These are phyloP conservation scores for Pistacia integerrima DNA, from an alignment of 345 rosid species.

Conservation along the genomic window DNA sequence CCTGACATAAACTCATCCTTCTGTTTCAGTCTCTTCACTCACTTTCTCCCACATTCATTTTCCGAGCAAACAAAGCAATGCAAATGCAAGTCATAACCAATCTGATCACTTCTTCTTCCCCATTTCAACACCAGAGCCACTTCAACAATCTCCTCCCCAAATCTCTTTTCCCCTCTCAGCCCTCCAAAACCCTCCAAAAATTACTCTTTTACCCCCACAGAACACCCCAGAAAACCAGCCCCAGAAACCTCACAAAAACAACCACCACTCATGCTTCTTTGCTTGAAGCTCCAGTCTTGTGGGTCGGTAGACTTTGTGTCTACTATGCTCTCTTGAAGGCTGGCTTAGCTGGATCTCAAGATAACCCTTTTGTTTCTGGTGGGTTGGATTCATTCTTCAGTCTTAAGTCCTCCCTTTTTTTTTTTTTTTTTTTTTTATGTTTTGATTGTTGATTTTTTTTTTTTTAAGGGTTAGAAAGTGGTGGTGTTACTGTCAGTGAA, in stretches of 20 bases:
- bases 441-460: background rate
- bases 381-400: too few relatives aligned
- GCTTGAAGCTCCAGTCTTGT: slow-evolving; percentile 69
- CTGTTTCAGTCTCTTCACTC: background rate
- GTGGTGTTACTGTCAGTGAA: slow-evolving; percentile 40
- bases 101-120: slow-evolving; percentile 34
- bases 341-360: slow-evolving; percentile 85
- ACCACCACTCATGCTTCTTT: slow-evolving; percentile 51
- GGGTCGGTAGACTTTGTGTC: slow-evolving; percentile 85
- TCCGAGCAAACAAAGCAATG: background rate
- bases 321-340: slow-evolving; percentile 78
- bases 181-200: slow-evolving; percentile 29
- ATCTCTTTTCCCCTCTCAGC: slow-evolving; percentile 34
- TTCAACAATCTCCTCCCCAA: slow-evolving; percentile 27
- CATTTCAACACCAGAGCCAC: slow-evolving; percentile 25
- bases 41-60: too few relatives aligned
- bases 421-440: background rate
- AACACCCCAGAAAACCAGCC: slow-evolving; percentile 7
- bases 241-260: slow-evolving; percentile 17
- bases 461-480: slow-evolving; percentile 49
- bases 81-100: slow-evolving; percentile 46
- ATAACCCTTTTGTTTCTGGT: slow-evolving; percentile 87
- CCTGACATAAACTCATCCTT: too few relatives aligned
- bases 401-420: background rate
- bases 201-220: slow-evolving; percentile 15